phyloP scores from a whole-genome alignment of 495 filamentous ascomycete genomes.

The Articulospora tetracladia region DNA sequence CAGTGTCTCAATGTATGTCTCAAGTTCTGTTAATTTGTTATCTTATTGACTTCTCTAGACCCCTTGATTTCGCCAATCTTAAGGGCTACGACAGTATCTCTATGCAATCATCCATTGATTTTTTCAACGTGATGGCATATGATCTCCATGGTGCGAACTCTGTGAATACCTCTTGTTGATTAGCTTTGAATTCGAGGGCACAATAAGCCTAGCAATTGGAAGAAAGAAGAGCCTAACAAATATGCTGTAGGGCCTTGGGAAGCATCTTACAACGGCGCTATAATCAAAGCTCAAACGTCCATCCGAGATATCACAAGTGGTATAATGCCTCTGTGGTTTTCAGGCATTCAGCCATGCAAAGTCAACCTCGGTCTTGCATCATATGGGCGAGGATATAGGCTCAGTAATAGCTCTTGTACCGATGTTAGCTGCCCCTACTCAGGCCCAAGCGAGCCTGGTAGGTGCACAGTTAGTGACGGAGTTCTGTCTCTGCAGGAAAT shows the following conservation, averaged over 20 bases:
- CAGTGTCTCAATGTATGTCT: constrained; percentile 33
- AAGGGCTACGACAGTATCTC: constrained; percentile 37
- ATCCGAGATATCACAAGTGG: constrained; percentile 35
- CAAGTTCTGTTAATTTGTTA: not conserved
- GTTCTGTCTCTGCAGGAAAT: constrained; percentile 31
- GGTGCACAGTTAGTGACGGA: constrained; percentile 29
- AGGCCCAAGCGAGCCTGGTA: constrained; percentile 25
- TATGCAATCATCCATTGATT: constrained; percentile 41
- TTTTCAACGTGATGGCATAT: constrained; percentile 49
- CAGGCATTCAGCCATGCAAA: constrained; percentile 28
- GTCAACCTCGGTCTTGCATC: constrained; percentile 37
- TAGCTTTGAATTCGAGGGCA: no score
- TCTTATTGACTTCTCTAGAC: constrained; percentile 7
- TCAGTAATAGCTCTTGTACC: constrained; percentile 8
- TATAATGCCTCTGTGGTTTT: constrained; percentile 33
- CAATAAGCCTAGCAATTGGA: no score
- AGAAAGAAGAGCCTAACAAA: no score
- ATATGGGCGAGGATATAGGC: constrained; percentile 36
- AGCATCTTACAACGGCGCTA: not conserved
- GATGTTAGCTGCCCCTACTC: constrained; percentile 28
- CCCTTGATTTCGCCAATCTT: constrained; percentile 35
- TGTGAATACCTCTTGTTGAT: not conserved
- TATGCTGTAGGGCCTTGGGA: constrained; percentile 14
- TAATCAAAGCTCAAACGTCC: constrained; percentile 28
- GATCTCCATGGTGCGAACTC: constrained; percentile 20